Evolutionary conservation across 108 stramenopile genomes (phyloP).

Genomic region (Nitzschia sp.): DNA sequence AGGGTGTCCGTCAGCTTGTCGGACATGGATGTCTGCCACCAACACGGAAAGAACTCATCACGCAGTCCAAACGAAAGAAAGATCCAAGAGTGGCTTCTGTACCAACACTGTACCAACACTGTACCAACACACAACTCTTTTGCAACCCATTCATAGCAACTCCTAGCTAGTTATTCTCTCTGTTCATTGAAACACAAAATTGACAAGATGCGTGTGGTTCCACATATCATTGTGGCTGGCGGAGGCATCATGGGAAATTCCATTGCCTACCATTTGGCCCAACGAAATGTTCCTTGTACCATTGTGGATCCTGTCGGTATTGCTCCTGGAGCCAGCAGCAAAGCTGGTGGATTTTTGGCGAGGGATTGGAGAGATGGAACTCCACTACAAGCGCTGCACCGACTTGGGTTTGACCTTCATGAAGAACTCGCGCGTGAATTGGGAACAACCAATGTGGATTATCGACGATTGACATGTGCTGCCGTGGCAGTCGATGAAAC

Average conservation of each 20-base stretch:
- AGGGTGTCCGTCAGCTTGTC: no score
- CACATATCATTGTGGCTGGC: conserved; percentile 60
- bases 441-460: conserved; percentile 32
- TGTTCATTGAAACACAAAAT: no score
- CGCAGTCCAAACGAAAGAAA: no score
- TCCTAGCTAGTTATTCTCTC: no score
- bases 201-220: background rate
- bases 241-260: conserved; percentile 66
- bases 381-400: conserved; percentile 43
- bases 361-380: conserved; percentile 66
- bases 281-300: conserved; percentile 36
- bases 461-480: conserved; percentile 62
- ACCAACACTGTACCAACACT: no score
- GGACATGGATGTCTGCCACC: no score
- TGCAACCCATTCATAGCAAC: no score
- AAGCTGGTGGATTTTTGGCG: conserved; percentile 85
- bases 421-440: conserved; percentile 46
- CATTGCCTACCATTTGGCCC: conserved; percentile 68
- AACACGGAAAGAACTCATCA: no score
- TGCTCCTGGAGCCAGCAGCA: conserved; percentile 74
- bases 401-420: conserved; percentile 67
- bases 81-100: no score
- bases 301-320: conserved; percentile 63
- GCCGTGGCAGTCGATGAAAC: conserved; percentile 36
- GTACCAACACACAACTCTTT: no score